Conservation (phyloP, 1,139 yeast genomes). For the Spencermartinsiella ligniputridi region DNA sequence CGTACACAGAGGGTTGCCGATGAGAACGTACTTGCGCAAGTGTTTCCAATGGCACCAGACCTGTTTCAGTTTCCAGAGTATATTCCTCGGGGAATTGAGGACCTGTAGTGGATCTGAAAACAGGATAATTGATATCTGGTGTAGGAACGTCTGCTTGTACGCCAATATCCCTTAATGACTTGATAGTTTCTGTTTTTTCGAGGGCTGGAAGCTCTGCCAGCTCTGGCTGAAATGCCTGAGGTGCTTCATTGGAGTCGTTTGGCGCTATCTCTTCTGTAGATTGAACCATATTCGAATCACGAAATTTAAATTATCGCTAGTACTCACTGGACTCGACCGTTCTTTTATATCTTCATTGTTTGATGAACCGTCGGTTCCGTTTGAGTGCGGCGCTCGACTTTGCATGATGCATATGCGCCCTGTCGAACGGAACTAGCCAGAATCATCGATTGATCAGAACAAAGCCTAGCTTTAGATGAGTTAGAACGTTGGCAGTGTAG, state of each 20-base stretch:
- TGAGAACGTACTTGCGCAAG: slow-evolving; percentile 40
- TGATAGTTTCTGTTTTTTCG: slow-evolving; percentile 60
- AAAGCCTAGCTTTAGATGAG: too few relatives aligned
- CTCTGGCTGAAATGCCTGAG: slow-evolving; percentile 30
- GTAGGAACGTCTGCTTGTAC: slow-evolving; percentile 47
- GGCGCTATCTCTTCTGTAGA: too few relatives aligned
- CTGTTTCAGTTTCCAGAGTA: slow-evolving; percentile 79
- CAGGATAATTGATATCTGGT: slow-evolving; percentile 58
- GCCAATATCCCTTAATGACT: slow-evolving; percentile 62
- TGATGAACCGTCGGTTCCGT: too few relatives aligned
- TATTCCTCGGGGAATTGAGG: slow-evolving; percentile 91
- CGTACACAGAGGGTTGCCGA: slow-evolving; percentile 4
- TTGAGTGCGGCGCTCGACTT: neutral
- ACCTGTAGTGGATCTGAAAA: slow-evolving; percentile 31
- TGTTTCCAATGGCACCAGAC: slow-evolving; percentile 75
- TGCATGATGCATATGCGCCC: too few relatives aligned
- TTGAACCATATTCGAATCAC: too few relatives aligned
- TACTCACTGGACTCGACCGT: too few relatives aligned
- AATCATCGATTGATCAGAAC: too few relatives aligned
- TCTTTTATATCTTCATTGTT: too few relatives aligned
- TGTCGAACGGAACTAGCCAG: too few relatives aligned
- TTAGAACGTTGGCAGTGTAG: too few relatives aligned
- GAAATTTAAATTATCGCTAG: too few relatives aligned
- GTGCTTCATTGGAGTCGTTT: too few relatives aligned
- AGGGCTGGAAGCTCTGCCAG: slow-evolving; percentile 3